A percentile compares a stretch with the other conserved stretches of the same genome.
Evolutionary conservation across 805 yeast species (phyloP).

Genomic region (Saccharomyces paradoxus): DNA sequence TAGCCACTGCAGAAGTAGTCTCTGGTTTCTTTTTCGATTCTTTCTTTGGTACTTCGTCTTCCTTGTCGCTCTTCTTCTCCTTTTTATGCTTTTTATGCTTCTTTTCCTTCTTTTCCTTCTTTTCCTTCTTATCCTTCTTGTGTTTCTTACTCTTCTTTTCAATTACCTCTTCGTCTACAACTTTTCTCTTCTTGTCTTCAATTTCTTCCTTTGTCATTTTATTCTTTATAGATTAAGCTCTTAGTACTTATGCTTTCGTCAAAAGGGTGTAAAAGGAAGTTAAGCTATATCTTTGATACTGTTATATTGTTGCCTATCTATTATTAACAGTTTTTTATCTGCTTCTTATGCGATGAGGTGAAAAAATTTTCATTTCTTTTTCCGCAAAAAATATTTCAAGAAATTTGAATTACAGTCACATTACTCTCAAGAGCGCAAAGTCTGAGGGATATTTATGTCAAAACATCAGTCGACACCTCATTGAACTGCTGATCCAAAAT

Average conservation of each 20-base stretch:
- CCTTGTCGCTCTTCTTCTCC: slow-evolving; percentile 25
- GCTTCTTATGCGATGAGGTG: slow-evolving; percentile 4
- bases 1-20: slow-evolving; percentile 14
- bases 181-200: slow-evolving; percentile 34
- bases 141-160: slow-evolving; percentile 22
- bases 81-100: slow-evolving; percentile 24
- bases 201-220: slow-evolving; percentile 33
- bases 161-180: slow-evolving; percentile 26
- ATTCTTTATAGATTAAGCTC: background rate
- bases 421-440: background rate
- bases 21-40: slow-evolving; percentile 29
- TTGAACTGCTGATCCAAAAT: background rate
- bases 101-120: slow-evolving; percentile 27
- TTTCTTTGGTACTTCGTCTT: slow-evolving; percentile 27
- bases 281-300: background rate
- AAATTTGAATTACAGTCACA: background rate
- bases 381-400: background rate
- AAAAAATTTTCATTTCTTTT: slow-evolving; percentile 1
- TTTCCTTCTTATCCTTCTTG: slow-evolving; percentile 24
- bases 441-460: background rate
- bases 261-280: background rate
- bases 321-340: background rate
- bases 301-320: background rate
- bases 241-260: background rate
- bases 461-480: background rate